Percentiles rank a stretch among this genome's conserved stretches.
These are phyloP conservation scores for Fomitopsis pulvina DNA, from an alignment of 768 basidiomycete genomes.

Conservation along the genomic window DNA sequence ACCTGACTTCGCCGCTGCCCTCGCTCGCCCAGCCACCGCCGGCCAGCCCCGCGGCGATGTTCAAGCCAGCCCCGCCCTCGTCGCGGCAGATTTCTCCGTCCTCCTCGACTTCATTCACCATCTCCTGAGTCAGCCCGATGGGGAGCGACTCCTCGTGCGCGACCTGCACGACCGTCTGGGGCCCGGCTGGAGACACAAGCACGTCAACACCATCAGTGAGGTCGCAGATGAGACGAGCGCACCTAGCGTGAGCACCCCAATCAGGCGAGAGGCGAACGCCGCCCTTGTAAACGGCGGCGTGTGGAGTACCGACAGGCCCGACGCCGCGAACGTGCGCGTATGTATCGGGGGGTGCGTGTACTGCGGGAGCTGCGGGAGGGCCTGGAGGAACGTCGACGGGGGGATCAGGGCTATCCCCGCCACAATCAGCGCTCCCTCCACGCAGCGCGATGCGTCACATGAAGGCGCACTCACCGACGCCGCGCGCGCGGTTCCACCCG, in stretches of 20 bases:
- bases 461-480: slow-evolving; percentile 57
- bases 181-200: slow-evolving; percentile 11
- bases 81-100: slow-evolving; percentile 73
- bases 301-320: slow-evolving; percentile 77
- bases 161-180: slow-evolving; percentile 58
- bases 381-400: slow-evolving; percentile 78
- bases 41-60: slow-evolving; percentile 6
- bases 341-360: slow-evolving; percentile 65
- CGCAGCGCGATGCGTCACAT: neutral
- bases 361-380: slow-evolving; percentile 57
- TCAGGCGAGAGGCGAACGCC: slow-evolving; percentile 64
- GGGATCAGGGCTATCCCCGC: slow-evolving; percentile 69
- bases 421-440: slow-evolving; percentile 2
- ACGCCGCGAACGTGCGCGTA: slow-evolving; percentile 55
- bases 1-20: slow-evolving; percentile 56
- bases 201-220: neutral
- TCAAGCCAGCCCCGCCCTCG: slow-evolving; percentile 39
- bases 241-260: slow-evolving; percentile 41
- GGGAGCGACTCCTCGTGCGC: slow-evolving; percentile 66
- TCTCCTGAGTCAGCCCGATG: slow-evolving; percentile 67
- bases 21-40: slow-evolving; percentile 22
- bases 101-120: slow-evolving; percentile 69
- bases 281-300: slow-evolving; percentile 67
- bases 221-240: neutral
- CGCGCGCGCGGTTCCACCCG: slow-evolving; percentile 89